Evolutionary conservation across 2,329 filamentous ascomycete species (phyloP), one percentile per base, ranked within the genome.

Genomic region (Aspergillus sp.): DNA sequence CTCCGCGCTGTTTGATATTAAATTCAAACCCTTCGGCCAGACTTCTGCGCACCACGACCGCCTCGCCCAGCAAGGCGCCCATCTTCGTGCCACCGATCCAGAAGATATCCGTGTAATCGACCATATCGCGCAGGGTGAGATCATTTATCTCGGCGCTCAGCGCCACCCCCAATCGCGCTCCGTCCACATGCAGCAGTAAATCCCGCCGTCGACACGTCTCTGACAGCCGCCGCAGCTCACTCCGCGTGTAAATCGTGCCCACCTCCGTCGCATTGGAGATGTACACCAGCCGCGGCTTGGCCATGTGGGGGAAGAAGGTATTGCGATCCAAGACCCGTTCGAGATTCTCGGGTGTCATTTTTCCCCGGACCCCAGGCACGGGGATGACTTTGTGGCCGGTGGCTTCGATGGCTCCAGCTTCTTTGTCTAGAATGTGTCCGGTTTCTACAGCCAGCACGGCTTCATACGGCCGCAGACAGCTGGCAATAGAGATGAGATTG

Each of bases 11-110:
- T 61, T 84, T 84, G 64, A 84, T 72, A 60, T 82, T 81, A 62
- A 83, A 83, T 51, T 78, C 78, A 60, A 81, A 84, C 36, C 81
- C 82, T 5, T 77, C 71, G 0, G 81, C 78, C 0, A 83, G 68
- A 4, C 61, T 56, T 27, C 80, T 72, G 53, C 81, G 81, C 25
- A 83, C 78, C 0, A 84, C 76, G 6, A 84, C 78, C 1, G 81
- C 82, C 60, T 84, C 82, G 1, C 82, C 82, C 3, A 84, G 73
- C 3, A 84, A 64, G 0, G 81, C 81, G 1, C 82, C 82, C 62
- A 81, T 81, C 63, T 84, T 84, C 4, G 82, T 84, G 0, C 82
- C 82, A 3, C 82, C 82, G 39, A 84, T 83, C 82, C 82, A 84
- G 70, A 84, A 84, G 19, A 84, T 81, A 57, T 84, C 82, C 0